These are phyloP conservation scores for Cerioporus squamosus DNA, from an alignment of 1,284 basidiomycete genomes.

Conservation along the genomic window DNA sequence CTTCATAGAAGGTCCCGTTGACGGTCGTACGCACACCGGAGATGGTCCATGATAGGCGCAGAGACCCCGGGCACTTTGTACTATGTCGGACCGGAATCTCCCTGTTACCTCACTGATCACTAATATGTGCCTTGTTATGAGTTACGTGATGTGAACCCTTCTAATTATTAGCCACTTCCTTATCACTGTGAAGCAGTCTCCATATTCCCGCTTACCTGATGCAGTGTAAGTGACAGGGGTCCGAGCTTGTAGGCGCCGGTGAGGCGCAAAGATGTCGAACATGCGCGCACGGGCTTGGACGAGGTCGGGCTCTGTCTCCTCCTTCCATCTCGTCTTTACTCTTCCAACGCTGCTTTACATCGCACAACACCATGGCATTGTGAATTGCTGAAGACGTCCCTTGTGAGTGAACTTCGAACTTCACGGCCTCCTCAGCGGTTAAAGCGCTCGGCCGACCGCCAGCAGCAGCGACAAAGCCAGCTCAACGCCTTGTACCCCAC, in stretches of 20 bases:
- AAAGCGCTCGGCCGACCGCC: constrained; percentile 19
- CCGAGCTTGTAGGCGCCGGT: too few relatives aligned
- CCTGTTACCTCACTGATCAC: too few relatives aligned
- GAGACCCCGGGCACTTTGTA: constrained; percentile 2
- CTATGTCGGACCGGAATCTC: neutral
- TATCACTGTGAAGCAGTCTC: too few relatives aligned
- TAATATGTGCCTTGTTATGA: neutral
- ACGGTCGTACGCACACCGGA: constrained; percentile 11
- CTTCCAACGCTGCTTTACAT: too few relatives aligned
- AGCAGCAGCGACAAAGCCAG: constrained; percentile 18
- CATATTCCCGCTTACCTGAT: too few relatives aligned
- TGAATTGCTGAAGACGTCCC: constrained; percentile 28
- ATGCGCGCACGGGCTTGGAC: neutral
- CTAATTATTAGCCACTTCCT: too few relatives aligned
- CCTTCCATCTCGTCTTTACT: constrained; percentile 5
- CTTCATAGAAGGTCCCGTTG: constrained; percentile 13
- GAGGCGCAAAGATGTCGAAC: neutral
- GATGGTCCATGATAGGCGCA: constrained; percentile 6
- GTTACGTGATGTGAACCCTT: too few relatives aligned
- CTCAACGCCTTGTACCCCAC: constrained; percentile 3
- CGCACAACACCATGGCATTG: constrained; percentile 26
- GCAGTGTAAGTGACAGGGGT: too few relatives aligned
- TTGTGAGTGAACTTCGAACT: constrained; percentile 16
- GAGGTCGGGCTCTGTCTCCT: constrained; percentile 10
- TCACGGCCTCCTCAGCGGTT: constrained; percentile 36